Evolutionary conservation across 495 filamentous ascomycete genomes (phyloP).

Genomic region (Xylaria grammica): DNA sequence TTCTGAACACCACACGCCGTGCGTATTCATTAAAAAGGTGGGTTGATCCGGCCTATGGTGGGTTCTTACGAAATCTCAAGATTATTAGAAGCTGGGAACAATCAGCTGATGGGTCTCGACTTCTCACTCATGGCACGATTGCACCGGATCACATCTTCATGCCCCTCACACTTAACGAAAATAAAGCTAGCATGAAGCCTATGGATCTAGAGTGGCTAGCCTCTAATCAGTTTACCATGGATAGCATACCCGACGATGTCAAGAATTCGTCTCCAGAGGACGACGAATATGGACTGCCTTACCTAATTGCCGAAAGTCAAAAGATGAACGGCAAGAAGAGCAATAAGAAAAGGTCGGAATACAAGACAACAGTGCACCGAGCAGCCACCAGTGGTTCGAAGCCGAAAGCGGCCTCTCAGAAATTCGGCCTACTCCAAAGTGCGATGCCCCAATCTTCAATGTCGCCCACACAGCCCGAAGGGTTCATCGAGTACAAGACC

Average conservation of each 20-base stretch:
- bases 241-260: slow-evolving; percentile 51
- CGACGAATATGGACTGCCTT: slow-evolving; percentile 27
- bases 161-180: slow-evolving; percentile 36
- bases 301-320: neutral
- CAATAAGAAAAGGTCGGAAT: neutral
- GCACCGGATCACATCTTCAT: slow-evolving; percentile 42
- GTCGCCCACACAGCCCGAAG: slow-evolving; percentile 25
- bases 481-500: slow-evolving; percentile 43
- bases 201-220: slow-evolving; percentile 40
- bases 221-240: slow-evolving; percentile 41
- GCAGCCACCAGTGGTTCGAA: neutral
- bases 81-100: slow-evolving; percentile 49
- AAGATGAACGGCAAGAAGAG: neutral
- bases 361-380: neutral
- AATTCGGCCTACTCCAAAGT: neutral
- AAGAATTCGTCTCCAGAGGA: slow-evolving; percentile 32
- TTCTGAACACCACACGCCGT: slow-evolving; percentile 29
- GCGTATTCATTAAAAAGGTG: slow-evolving; percentile 34
- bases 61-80: slow-evolving; percentile 41
- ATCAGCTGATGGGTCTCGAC: slow-evolving; percentile 33
- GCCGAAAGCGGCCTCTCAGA: neutral
- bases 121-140: slow-evolving; percentile 34
- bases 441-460: neutral
- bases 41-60: slow-evolving; percentile 44
- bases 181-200: slow-evolving; percentile 28